Base-by-base conservation (phyloP, 345 rosid genomes). In the Populus pruinosa region DNA sequence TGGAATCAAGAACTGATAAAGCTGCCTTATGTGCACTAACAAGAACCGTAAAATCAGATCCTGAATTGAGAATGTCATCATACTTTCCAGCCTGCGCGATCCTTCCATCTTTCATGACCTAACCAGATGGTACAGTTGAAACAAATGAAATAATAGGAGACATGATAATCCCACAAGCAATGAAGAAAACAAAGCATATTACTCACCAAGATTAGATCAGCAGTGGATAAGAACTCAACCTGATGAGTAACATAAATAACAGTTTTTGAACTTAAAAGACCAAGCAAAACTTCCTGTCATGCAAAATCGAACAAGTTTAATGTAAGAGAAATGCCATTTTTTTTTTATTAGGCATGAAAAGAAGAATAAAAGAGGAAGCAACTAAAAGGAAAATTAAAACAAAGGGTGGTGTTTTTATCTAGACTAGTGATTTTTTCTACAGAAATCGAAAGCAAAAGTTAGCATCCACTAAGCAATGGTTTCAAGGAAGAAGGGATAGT, bases 31-130 rank as follows among this genome's bases (percentile, higher is more conserved):
- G 97, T 31, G 97, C 95, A 70, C 88, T 89, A 21, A 91, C 89
- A 84, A 93, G 94, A 66, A 88, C 95, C 94, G 88, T 89, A 67
- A 93, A 91, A 82, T 90, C 90, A 10, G 91, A 86, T 73, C 91
- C 95, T 2, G 89, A 87, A 80, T 69, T 78, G 39, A 93, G 87
- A 73, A 93, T 89, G 64, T 90, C 95, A 74, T 76, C 66, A 67
- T 91, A 93, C 76, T 85, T 91, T 74, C 97, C 97, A 35, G 94
- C 94, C 81, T 93, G 93, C 33, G 87, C 79, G 21, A 93, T 90
- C 84, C 81, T 88, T 50, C 97, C 97, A 77, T 91, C 89, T 88
- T 91, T 93, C 94, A 90, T 86, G 25, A 93, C 96, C 94, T 93
- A 81, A 75, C 35, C 67, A 81, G 17, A 79, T 66, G 72, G 17